Percentiles rank a stretch among this genome's conserved stretches.
These are phyloP conservation scores for Waltergamsia citrina DNA, from an alignment of 2,329 filamentous ascomycete genomes.

Conservation along the genomic window DNA sequence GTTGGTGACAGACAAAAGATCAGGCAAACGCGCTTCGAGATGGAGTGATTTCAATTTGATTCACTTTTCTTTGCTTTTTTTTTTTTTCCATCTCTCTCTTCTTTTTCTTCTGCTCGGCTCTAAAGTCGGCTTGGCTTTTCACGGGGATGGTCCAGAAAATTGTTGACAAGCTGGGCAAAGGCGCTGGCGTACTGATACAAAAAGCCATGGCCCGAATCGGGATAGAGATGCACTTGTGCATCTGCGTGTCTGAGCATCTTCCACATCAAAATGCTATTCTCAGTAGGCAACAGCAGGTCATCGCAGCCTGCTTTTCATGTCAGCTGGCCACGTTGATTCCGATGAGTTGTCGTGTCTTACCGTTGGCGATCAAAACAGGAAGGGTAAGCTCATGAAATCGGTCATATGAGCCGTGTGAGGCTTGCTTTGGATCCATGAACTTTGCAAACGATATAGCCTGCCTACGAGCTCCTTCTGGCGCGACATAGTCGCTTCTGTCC, in stretches of 20 bases:
- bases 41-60: neutral
- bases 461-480: constrained; percentile 14
- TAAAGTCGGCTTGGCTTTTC: constrained; percentile 1
- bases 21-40: no score
- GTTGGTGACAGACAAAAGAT: no score
- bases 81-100: neutral
- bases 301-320: constrained; percentile 16
- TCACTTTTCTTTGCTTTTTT: neutral
- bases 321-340: neutral
- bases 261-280: constrained; percentile 27
- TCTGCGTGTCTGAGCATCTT: constrained; percentile 18
- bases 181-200: constrained; percentile 21
- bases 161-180: constrained; percentile 20
- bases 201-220: constrained; percentile 25
- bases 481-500: constrained; percentile 15
- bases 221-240: constrained; percentile 22
- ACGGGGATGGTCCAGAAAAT: constrained; percentile 14
- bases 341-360: constrained; percentile 12
- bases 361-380: constrained; percentile 27
- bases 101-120: neutral
- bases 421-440: constrained; percentile 22
- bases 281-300: constrained; percentile 22
- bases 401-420: constrained; percentile 20
- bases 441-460: constrained; percentile 22
- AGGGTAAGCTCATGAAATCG: constrained; percentile 21